Evolutionary conservation across 345 rosid genomes (phyloP).

Genomic region (Brassica nigra): DNA sequence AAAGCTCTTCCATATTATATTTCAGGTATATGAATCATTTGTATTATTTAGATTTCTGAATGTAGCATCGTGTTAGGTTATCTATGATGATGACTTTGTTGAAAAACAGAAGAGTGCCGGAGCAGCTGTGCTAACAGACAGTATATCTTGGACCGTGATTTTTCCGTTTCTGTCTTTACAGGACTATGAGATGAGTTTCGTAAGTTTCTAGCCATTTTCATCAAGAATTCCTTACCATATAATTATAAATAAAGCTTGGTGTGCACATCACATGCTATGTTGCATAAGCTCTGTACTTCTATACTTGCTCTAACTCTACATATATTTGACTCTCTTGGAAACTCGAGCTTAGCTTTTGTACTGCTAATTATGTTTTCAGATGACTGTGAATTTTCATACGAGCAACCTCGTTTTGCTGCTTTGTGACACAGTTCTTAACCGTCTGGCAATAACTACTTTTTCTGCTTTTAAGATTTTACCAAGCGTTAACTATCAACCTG

Average conservation of each 20-base stretch:
- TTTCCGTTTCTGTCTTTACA: slow-evolving; percentile 61
- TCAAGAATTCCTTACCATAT: neutral
- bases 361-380: slow-evolving; percentile 40
- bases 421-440: slow-evolving; percentile 60
- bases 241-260: neutral
- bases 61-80: neutral
- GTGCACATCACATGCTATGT: neutral
- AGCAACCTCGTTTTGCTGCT: slow-evolving; percentile 59
- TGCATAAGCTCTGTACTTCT: neutral
- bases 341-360: neutral
- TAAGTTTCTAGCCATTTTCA: slow-evolving; percentile 39
- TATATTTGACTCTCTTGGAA: neutral
- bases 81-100: neutral
- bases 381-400: slow-evolving; percentile 68
- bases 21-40: neutral
- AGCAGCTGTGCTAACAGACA: slow-evolving; percentile 67
- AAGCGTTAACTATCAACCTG: neutral
- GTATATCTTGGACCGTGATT: slow-evolving; percentile 64
- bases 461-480: neutral
- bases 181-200: slow-evolving; percentile 54
- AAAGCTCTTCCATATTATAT: neutral
- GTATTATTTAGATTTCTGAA: neutral
- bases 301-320: neutral
- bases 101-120: slow-evolving; percentile 57
- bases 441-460: slow-evolving; percentile 47